Evolutionary conservation across 1,139 yeast genomes (phyloP), one percentile per base, ranked within the genome.

Genomic region (Suhomyces coccinellae): DNA sequence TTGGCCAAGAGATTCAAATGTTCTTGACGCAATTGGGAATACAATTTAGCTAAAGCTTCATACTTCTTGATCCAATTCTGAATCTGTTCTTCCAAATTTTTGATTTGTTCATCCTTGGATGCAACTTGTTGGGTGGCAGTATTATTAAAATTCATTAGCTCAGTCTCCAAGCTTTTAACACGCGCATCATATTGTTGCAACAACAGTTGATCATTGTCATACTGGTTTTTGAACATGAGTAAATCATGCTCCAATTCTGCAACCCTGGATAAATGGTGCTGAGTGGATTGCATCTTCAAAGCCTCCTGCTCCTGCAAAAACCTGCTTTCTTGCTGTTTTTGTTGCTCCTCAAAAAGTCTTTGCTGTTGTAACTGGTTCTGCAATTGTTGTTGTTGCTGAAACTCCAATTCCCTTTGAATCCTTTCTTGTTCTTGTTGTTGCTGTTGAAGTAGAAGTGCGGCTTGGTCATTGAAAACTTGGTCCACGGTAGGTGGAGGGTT

Each of bases 11-110:
- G 69, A 51, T 85, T 87, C 60, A 91, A 75, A 63, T 91, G 97
- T 63, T 91, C 97, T 66, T 88, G 95, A 58, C 97, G 85, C 54
- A 91, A 75, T 65, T 90, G 97, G 2, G 96, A 85, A 62, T 91
- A 91, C 50, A 91, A 73, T 59, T 89, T 88, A 5, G 97, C 97
- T 54, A 91, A 75, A 0, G 95, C 81, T 60, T 90, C 97, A 64
- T 91, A 91, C 66, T 91, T 91, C 47, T 80, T 81, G 49, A 88
- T 83, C 97, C 97, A 90, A 50, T 82, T 78, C 32, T 69, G 72
- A 38, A 87, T 77, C 65, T 89, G 96, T 44, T 87, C 95, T 58
- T 87, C 91, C 46, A 87, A 65, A 46, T 79, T 77, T 38, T 70
- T 75, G 44, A 87, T 71, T 58, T 85, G 84, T 49, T 87, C 95